Percentiles rank a stretch among this genome's conserved stretches.
Conservation (phyloP, 2,329 filamentous ascomycete genomes). For the Sclerotiophoma versabilis region DNA sequence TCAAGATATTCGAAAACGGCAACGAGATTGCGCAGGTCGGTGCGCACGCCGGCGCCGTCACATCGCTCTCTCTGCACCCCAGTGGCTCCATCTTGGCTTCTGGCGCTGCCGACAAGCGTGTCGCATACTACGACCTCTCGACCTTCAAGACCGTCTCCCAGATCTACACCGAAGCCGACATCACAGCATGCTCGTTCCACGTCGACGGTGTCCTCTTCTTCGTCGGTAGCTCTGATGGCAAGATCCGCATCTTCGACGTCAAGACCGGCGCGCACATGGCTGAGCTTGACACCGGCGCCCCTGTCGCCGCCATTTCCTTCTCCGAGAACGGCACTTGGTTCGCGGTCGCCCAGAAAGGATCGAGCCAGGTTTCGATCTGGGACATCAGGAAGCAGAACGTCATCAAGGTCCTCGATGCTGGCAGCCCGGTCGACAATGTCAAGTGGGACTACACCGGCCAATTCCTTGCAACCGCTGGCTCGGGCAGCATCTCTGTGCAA, state of each 20-base stretch:
- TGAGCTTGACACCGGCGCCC: conserved; percentile 69
- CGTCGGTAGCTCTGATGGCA: conserved; percentile 77
- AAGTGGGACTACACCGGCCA: conserved; percentile 96
- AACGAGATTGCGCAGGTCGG: conserved; percentile 72
- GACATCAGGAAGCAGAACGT: conserved; percentile 86
- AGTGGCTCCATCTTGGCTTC: conserved; percentile 84
- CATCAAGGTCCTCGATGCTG: conserved; percentile 86
- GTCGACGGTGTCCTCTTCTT: conserved; percentile 96
- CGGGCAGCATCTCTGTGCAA: conserved; percentile 82
- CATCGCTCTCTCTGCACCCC: conserved; percentile 80
- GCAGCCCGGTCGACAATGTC: conserved; percentile 76
- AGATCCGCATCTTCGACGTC: conserved; percentile 89
- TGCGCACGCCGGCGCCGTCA: conserved; percentile 84
- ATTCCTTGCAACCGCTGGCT: conserved; percentile 83
- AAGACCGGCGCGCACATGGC: conserved; percentile 80
- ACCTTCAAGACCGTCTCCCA: conserved; percentile 74
- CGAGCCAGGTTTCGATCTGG: conserved; percentile 83
- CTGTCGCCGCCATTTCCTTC: conserved; percentile 80
- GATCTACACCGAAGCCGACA: conserved; percentile 78
- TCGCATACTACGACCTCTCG: conserved; percentile 84
- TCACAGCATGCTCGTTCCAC: conserved; percentile 85
- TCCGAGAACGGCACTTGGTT: conserved; percentile 98
- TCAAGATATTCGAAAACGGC: conserved; percentile 81
- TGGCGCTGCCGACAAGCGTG: conserved; percentile 89
- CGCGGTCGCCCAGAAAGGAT: conserved; percentile 79